These are phyloP conservation scores for Hansenula lynferdii DNA, from an alignment of 1,139 yeast species.

Conservation along the genomic window DNA sequence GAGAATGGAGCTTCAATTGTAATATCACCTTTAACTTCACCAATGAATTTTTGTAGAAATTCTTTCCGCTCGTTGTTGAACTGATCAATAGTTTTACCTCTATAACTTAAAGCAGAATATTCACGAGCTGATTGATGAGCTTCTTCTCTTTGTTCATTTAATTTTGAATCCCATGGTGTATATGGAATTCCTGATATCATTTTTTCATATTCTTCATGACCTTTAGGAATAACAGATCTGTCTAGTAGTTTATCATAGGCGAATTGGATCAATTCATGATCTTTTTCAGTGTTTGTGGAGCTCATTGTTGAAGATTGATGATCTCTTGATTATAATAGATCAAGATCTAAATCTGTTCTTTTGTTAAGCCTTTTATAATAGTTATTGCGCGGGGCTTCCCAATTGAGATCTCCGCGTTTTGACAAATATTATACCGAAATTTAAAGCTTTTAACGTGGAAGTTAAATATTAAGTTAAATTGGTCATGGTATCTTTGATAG, in stretches of 20 bases:
- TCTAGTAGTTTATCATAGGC: slow-evolving; percentile 16
- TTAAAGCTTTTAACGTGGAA: no score
- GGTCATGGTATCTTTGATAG: no score
- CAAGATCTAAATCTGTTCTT: no score
- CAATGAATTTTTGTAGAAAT: slow-evolving; percentile 37
- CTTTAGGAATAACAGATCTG: slow-evolving; percentile 33
- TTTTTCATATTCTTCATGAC: slow-evolving; percentile 36
- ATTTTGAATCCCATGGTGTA: slow-evolving; percentile 29
- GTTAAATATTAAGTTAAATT: no score
- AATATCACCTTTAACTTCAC: slow-evolving; percentile 32
- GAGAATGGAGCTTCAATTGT: slow-evolving; percentile 49
- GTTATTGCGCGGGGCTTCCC: no score
- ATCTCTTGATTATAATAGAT: no score
- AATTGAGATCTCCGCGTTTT: no score
- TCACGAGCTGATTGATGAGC: slow-evolving; percentile 34
- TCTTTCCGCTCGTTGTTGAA: slow-evolving; percentile 33
- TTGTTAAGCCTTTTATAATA: no score
- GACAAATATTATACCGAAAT: no score
- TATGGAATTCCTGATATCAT: slow-evolving; percentile 36
- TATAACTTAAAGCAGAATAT: slow-evolving; percentile 35
- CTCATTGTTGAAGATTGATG: no score
- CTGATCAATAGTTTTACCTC: slow-evolving; percentile 32
- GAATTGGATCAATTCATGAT: slow-evolving; percentile 15
- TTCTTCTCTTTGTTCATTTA: slow-evolving; percentile 24
- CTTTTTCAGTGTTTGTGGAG: slow-evolving; percentile 9